Evolutionary conservation across 257 asterid species (phyloP), one percentile per base, ranked within the genome.

Genomic region (Solanum pinnatisectum): DNA sequence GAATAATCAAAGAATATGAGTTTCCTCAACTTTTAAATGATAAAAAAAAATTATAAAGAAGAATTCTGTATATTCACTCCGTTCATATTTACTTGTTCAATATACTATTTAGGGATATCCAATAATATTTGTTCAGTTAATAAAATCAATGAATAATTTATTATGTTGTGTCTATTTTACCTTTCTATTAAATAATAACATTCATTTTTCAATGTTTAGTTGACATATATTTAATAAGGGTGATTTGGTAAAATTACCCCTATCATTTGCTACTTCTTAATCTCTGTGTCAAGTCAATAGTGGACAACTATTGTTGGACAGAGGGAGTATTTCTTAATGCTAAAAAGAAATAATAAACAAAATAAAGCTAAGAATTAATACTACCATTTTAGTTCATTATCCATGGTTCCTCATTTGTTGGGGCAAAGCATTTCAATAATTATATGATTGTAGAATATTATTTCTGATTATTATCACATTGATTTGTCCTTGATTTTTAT

Each of bases 301-400:
- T 49, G 8, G 0, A 49, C 0, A 49, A 49, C 1, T 49, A 14
- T 49, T 49, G 0, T 0, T 46, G 3, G 6, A 49, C 1, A 5
- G 4, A 32, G 20, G 6, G 3, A 9, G 13, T 40, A 40, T 74
- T 74, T 49, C 32, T 76, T 37, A 37, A 20, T 76, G 12, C 4
- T 33, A 76, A 37, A 15, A 23, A 23, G 35, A 6, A 77, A 40
- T 22, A 23, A 14, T 36, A 22, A 77, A 39, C 8, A 25, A 78
- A 78, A 14, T 42, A n/a, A 25, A 40, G 32, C 8, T 22, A 27
- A 9, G 46, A 36, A 78, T 76, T 5, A 12, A 40, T 13, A 78
- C 25, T 12, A 77, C 25, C 27, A 42, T 44, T 25, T 27, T 79
- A 44, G 40, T 15, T 79, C 67, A 44, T 30, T 6, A 79, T 79